Conservation (phyloP, 768 basidiomycete genomes). For the Mycena filopes region DNA sequence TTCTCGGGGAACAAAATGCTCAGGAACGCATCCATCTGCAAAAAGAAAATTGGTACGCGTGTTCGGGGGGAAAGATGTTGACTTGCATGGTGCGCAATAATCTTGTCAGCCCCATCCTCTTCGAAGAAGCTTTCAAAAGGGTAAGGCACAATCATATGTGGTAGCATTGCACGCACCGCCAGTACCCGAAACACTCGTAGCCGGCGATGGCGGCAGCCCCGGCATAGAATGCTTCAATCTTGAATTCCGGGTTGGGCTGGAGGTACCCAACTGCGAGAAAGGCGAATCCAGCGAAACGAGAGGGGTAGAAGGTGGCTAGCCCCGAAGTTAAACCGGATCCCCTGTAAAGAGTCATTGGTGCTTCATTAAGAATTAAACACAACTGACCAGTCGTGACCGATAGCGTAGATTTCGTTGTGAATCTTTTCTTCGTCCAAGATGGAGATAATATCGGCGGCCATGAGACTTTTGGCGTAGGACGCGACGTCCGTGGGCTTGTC, state of each 20-base stretch:
- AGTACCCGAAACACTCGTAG: too few species aligned
- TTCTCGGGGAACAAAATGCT: slow-evolving; percentile 45
- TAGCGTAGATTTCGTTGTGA: too few species aligned
- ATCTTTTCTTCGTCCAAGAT: too few species aligned
- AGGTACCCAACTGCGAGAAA: slow-evolving; percentile 50
- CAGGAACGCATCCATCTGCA: slow-evolving; percentile 52
- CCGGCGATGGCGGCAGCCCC: not conserved
- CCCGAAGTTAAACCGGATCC: slow-evolving; percentile 45
- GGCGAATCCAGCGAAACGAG: slow-evolving; percentile 54
- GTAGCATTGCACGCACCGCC: not conserved
- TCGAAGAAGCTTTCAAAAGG: not conserved
- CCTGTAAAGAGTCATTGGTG: slow-evolving; percentile 51
- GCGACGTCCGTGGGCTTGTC: slow-evolving; percentile 52
- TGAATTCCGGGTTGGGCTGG: slow-evolving; percentile 38
- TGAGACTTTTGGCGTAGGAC: slow-evolving; percentile 44
- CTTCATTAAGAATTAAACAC: not conserved
- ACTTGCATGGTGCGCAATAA: slow-evolving; percentile 50
- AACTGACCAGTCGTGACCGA: slow-evolving; percentile 51
- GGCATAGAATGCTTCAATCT: slow-evolving; percentile 26
- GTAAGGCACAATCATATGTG: not conserved
- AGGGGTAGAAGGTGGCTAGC: slow-evolving; percentile 49
- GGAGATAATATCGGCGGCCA: slow-evolving; percentile 49
- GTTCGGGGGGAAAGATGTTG: too few species aligned
- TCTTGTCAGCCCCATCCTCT: slow-evolving; percentile 43
- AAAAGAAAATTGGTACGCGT: not conserved